Evolutionary conservation across 2,329 filamentous ascomycete genomes (phyloP).

Genomic region (Pseudogymnoascus sp.): DNA sequence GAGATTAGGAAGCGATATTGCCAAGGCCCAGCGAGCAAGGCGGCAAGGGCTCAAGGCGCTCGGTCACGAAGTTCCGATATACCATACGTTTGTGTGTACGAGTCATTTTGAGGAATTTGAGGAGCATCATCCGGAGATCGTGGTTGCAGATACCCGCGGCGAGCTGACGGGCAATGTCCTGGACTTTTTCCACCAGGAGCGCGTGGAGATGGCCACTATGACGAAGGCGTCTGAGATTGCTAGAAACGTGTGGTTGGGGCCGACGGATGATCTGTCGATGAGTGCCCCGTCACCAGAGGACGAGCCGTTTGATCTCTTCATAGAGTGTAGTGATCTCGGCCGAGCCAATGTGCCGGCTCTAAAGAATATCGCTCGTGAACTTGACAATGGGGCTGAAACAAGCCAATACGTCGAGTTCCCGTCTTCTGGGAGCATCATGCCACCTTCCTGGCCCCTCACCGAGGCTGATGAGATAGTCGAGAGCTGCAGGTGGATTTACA

Average conservation of each 20-base stretch:
- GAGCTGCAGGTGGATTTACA: constrained; percentile 84
- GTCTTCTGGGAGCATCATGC: constrained; percentile 85
- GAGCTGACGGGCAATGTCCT: constrained; percentile 68
- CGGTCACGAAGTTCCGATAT: constrained; percentile 51
- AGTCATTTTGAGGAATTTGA: constrained; percentile 67
- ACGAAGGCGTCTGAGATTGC: constrained; percentile 83
- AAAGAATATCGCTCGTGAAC: constrained; percentile 51
- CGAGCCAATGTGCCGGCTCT: constrained; percentile 65
- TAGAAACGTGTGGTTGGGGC: constrained; percentile 82
- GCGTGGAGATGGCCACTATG: constrained; percentile 90
- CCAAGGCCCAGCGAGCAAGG: constrained; percentile 62
- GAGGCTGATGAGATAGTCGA: constrained; percentile 81
- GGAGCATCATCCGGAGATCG: constrained; percentile 57
- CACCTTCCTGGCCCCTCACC: constrained; percentile 72
- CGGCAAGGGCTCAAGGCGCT: constrained; percentile 23
- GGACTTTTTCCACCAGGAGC: constrained; percentile 85
- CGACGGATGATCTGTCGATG: constrained; percentile 60
- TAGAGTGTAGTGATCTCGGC: constrained; percentile 84
- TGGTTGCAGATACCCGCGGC: constrained; percentile 68
- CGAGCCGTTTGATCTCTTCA: constrained; percentile 69
- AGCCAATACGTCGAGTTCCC: constrained; percentile 66
- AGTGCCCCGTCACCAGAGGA: constrained; percentile 44
- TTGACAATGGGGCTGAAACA: constrained; percentile 34
- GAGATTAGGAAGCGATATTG: constrained; percentile 61
- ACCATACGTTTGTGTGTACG: constrained; percentile 75